Base-by-base conservation (phyloP, 2,329 filamentous ascomycete species). In the Delphinella strobiligena region DNA sequence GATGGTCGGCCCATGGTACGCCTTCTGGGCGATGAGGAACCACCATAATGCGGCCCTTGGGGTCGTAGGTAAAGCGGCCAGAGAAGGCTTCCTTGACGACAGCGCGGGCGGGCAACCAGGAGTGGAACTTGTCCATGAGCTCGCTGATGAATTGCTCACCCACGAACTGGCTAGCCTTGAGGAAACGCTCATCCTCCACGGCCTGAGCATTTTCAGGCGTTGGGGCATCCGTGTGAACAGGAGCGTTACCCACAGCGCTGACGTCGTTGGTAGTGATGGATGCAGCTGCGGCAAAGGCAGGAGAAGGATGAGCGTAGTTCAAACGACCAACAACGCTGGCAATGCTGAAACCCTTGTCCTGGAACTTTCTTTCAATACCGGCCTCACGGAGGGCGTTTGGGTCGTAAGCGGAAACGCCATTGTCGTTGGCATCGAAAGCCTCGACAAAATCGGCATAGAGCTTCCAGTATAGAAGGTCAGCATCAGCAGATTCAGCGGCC, bases 391-490 rank as follows among this genome's bases (percentile, higher is more conserved):
- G 58, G 22, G 69, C 78, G 17, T 71, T 70, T 19, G 82, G 70
- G 57, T 94, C 85, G 64, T 93, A 93, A 43, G 71, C 73, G 18
- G 79, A 80, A 56, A 98, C 82, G 50, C 91, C 91, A 61, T 98
- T 98, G 70, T 98, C 91, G 63, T 98, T 89, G 42, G 88, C 91
- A 62, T 98, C 91, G 41, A 98, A 80, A 2, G 91, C 87, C 69
- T 98, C 91, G 58, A 98, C 72, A 61, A 96, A 95, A 61, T 82
- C 82, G 50, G 81, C 78, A 70, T 98, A 98, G 37, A 98, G 66
- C 69, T 95, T 95, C 54, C 77, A 71, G 69, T 83, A 93, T 40
- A 98, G 69, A 19, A 93, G 62, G 31, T 72, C 69, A 33, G 91
- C 80, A 49, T 87, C 79, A 32, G 75, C 61, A 47, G 72, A 68